Conservation (phyloP, 257 asterid genomes). For the Ophiorrhiza pumila region DNA sequence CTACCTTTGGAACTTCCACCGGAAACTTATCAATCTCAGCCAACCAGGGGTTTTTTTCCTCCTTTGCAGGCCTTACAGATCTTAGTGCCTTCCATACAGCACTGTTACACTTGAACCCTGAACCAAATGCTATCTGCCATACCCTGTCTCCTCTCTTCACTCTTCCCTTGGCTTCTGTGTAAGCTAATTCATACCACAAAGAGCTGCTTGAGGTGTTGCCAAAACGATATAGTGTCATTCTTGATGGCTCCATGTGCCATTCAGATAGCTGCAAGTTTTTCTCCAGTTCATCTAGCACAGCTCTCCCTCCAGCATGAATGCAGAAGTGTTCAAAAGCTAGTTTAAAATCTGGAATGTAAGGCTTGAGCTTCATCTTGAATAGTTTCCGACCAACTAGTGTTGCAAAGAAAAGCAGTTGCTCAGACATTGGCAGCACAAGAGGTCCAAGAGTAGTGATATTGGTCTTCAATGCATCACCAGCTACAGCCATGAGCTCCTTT, state of each 20-base stretch:
- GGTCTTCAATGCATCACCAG: constrained; percentile 43
- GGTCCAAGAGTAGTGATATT: constrained; percentile 43
- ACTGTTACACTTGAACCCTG: constrained; percentile 45
- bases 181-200: constrained; percentile 43
- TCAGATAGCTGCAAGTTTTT: constrained; percentile 37
- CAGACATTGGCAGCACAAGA: constrained; percentile 37
- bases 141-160: constrained; percentile 37
- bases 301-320: constrained; percentile 48
- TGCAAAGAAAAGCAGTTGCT: constrained; percentile 38
- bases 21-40: constrained; percentile 37
- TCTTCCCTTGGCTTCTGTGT: constrained; percentile 42
- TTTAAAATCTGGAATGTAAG: constrained; percentile 38
- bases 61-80: constrained; percentile 26
- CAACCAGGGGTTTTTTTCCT: constrained; percentile 36
- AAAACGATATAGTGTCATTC: constrained; percentile 41
- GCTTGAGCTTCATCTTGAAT: constrained; percentile 37
- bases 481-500: constrained; percentile 45
- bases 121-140: constrained; percentile 47
- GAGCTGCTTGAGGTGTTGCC: constrained; percentile 48
- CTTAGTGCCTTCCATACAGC: constrained; percentile 44
- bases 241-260: constrained; percentile 42
- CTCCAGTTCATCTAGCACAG: constrained; percentile 43
- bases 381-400: constrained; percentile 32
- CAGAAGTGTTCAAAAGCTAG: constrained; percentile 47
- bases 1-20: constrained; percentile 36